Conservation (phyloP, 441 rosid species). For the Hura crepitans region DNA sequence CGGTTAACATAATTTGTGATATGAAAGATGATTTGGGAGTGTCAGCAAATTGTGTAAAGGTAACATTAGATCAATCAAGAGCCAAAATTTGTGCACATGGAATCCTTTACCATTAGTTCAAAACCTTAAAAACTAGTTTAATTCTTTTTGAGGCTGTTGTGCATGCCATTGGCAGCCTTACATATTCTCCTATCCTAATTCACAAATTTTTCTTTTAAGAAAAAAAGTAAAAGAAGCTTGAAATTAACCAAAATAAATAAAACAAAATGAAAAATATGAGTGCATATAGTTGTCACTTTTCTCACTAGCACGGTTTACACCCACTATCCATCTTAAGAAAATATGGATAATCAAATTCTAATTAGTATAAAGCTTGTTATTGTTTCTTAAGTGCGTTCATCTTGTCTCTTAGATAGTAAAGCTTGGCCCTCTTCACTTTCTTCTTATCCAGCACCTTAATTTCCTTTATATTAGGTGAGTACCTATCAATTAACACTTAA, state of each 20-base stretch:
- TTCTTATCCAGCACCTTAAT: conserved; percentile 87
- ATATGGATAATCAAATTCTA: conserved; percentile 3
- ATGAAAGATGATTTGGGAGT: too few relatives aligned
- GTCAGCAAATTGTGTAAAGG: too few relatives aligned
- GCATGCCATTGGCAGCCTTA: conserved; percentile 7
- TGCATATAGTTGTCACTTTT: conserved; percentile 13
- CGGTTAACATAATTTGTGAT: too few relatives aligned
- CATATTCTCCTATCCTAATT: background rate
- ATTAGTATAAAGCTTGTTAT: conserved; percentile 22
- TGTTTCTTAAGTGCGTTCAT: conserved; percentile 73
- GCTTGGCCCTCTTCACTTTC: conserved; percentile 91
- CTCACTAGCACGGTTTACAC: conserved; percentile 13
- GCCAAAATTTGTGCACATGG: background rate
- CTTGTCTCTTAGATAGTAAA: conserved; percentile 84
- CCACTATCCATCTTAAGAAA: conserved; percentile 12
- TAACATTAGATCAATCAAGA: background rate
- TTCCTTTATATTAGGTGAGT: conserved; percentile 92
- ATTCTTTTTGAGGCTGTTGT: background rate
- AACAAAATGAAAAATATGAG: background rate
- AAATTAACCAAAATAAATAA: background rate
- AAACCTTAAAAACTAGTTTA: background rate
- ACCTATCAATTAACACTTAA: conserved; percentile 41
- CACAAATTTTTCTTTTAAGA: background rate
- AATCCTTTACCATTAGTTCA: background rate
- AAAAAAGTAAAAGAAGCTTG: background rate